Evolutionary conservation across 176 grass and related monocot species (phyloP), one percentile per base, ranked within the genome.

Genomic region (Guadua angustifolia): DNA sequence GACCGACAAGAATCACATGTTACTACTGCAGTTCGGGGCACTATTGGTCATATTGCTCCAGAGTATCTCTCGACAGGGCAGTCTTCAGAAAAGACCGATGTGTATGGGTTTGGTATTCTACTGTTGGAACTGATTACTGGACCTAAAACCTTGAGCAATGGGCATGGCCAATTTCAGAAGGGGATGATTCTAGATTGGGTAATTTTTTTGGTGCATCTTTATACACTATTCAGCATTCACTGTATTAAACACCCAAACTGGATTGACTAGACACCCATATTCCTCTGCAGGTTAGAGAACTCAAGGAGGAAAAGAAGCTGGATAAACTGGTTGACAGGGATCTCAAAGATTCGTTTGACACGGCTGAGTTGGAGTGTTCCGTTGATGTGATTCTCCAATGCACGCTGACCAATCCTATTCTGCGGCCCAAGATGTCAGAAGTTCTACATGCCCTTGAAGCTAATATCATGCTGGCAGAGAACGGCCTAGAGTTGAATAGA

Each of bases 61-160:
- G 95, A 98, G 72, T 95, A 98, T 84, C 89, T 98, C n/a, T 98
- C 92, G 51, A 98, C 95, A 51, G 95, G 93, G 25, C 95, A 98
- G 77, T 95, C 93, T 29, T 98, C 95, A 25, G 93, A 98, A 69
- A 98, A 98, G 87, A 98, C 95, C 0, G 95, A 95, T 71, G 95
- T 98, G 66, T 98, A 98, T 72, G 95, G 93, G 79, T 98, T 98
- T 87, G 95, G 95, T 56, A 98, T 98, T 89, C 85, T 95, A 75
- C 68, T 98, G 62, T 87, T 98, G 83, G 95, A 98, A 83, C 83
- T 98, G 65, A 85, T 98, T 33, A 94, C 90, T 75, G 95, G 95
- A 47, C 95, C 92, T 59, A 98, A 95, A 82, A 93, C 88, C 63
- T 80, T 95, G 80, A 87, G 89, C 60, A 87, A 88, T 62, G 96